Conservation (phyloP, 306 rosid genomes). For the Cucurbita ficifolia region DNA sequence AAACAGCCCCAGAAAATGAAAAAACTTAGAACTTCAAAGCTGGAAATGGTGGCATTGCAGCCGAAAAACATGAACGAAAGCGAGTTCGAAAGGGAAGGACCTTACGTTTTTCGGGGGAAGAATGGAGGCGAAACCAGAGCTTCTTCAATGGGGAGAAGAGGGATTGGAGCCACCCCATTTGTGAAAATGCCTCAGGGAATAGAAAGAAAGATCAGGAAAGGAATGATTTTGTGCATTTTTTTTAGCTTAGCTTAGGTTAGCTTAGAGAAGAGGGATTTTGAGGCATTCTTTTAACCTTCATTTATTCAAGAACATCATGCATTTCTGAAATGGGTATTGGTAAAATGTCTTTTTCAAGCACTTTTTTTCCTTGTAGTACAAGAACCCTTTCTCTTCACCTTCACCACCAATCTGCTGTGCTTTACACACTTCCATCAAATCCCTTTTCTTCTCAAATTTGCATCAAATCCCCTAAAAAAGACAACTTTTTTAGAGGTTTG, state of each 20-base stretch:
- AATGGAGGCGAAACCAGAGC: conserved; percentile 59
- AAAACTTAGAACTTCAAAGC: background rate
- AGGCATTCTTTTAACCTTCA: conserved; percentile 15
- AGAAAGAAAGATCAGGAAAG: conserved; percentile 8
- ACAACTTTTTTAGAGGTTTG: background rate
- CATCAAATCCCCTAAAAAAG: conserved; percentile 18
- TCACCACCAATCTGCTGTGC: conserved; percentile 47
- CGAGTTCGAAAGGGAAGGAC: background rate
- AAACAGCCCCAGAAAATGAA: background rate
- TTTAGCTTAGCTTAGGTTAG: no score
- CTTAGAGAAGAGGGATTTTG: no score
- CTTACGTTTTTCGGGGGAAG: conserved; percentile 65
- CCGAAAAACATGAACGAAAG: background rate
- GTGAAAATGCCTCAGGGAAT: conserved; percentile 9
- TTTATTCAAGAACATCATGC: conserved; percentile 23
- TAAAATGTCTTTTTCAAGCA: conserved; percentile 50
- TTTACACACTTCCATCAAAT: conserved; percentile 30
- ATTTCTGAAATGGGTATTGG: conserved; percentile 28
- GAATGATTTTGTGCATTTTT: background rate
- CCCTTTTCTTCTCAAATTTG: background rate
- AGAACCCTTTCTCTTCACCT: conserved; percentile 25
- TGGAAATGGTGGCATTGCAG: background rate
- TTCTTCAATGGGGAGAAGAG: conserved; percentile 80
- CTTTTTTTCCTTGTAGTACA: conserved; percentile 32
- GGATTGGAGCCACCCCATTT: conserved; percentile 93